These are phyloP conservation scores for Cadophora luteo-olivacea DNA, from an alignment of 2,329 filamentous ascomycete species.

Conservation along the genomic window DNA sequence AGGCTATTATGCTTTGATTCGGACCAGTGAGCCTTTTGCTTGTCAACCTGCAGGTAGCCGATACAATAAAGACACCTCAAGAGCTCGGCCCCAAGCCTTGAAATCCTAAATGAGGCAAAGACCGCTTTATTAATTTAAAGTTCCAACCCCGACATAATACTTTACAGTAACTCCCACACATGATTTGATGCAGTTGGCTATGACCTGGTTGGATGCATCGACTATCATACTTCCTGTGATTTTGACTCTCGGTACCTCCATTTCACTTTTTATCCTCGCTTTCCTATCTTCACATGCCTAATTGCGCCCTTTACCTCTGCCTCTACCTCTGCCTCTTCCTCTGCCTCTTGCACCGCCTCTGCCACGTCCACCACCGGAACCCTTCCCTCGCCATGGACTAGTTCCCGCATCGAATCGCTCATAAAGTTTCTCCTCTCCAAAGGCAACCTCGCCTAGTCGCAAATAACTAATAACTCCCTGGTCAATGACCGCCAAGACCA, in stretches of 20 bases:
- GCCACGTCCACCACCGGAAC: slow-evolving; percentile 39
- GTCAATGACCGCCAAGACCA: slow-evolving; percentile 87
- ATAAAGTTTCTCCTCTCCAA: slow-evolving; percentile 76
- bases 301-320: slow-evolving; percentile 11
- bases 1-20: slow-evolving; percentile 34
- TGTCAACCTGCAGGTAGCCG: slow-evolving; percentile 37
- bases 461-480: slow-evolving; percentile 90
- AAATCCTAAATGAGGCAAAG: slow-evolving; percentile 22
- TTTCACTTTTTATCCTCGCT: not conserved
- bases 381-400: slow-evolving; percentile 47
- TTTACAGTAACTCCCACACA: slow-evolving; percentile 9
- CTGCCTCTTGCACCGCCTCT: slow-evolving; percentile 44
- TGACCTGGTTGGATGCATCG: slow-evolving; percentile 2
- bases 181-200: slow-evolving; percentile 1
- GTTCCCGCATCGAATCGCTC: slow-evolving; percentile 57
- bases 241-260: slow-evolving; percentile 1
- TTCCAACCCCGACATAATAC: slow-evolving; percentile 13
- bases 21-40: slow-evolving; percentile 31
- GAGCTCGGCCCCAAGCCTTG: slow-evolving; percentile 23
- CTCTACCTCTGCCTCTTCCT: slow-evolving; percentile 24
- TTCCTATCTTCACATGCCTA: slow-evolving; percentile 8
- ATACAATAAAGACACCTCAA: slow-evolving; percentile 17
- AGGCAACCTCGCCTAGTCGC: slow-evolving; percentile 79
- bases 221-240: not conserved
- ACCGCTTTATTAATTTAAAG: slow-evolving; percentile 23